These are phyloP conservation scores for Rubroboletus pulcherrimus DNA, from an alignment of 768 basidiomycete genomes.

Conservation along the genomic window DNA sequence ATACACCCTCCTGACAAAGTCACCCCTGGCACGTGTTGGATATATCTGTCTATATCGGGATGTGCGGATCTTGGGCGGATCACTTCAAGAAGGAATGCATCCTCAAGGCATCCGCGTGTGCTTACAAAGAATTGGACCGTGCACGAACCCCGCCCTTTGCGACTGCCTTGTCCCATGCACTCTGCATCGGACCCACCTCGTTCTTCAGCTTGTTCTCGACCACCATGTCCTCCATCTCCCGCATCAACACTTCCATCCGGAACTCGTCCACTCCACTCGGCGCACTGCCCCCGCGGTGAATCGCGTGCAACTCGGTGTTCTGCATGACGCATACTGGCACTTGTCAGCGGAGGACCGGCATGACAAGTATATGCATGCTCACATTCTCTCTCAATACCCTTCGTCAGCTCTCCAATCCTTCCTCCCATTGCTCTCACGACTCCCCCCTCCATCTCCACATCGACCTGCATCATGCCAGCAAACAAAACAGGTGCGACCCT, in stretches of 20 bases:
- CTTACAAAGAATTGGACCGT: conserved; percentile 29
- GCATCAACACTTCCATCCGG: conserved; percentile 40
- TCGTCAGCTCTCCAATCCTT: conserved; percentile 39
- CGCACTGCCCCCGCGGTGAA: conserved; percentile 26
- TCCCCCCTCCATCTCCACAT: conserved; percentile 22
- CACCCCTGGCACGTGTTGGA: conserved; percentile 2
- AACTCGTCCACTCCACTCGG: conserved; percentile 28
- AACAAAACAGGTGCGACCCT: conserved; percentile 68
- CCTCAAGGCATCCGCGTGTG: conserved; percentile 11
- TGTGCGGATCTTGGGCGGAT: conserved; percentile 3
- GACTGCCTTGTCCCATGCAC: conserved; percentile 48
- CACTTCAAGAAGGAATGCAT: neutral
- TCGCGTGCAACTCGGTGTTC: conserved; percentile 50
- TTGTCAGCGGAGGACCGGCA: conserved; percentile 1
- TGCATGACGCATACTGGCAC: conserved; percentile 47
- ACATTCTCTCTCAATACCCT: conserved; percentile 56
- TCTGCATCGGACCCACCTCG: conserved; percentile 52
- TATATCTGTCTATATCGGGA: conserved; percentile 17
- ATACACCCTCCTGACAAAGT: conserved; percentile 1
- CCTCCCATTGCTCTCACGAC: conserved; percentile 40
- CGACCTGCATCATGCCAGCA: conserved; percentile 33
- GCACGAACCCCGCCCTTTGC: conserved; percentile 13
- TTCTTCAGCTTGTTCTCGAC: conserved; percentile 59
- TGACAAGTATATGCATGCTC: conserved; percentile 3
- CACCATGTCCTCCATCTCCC: conserved; percentile 63